Evolutionary conservation across 352 stramenopile species (phyloP).

Genomic region (Nothophytophthora sp.): DNA sequence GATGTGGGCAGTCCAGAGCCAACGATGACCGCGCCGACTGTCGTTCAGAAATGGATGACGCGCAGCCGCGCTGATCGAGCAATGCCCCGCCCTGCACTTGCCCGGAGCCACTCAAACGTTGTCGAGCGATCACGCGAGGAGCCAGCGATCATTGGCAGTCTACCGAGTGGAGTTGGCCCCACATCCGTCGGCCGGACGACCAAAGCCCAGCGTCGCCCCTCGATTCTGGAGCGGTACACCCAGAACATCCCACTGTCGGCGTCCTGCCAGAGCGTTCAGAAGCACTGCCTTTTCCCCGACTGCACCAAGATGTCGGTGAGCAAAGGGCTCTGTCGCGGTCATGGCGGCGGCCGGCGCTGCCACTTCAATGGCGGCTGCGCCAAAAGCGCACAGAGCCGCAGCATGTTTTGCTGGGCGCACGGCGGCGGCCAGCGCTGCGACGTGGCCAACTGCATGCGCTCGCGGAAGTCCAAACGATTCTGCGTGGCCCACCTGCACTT

Average conservation of each 20-base stretch:
- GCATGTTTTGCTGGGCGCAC: slow-evolving; percentile 71
- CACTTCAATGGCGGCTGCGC: slow-evolving; percentile 49
- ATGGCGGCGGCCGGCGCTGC: slow-evolving; percentile 69
- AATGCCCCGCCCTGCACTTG: neutral
- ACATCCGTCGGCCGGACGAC: slow-evolving; percentile 18
- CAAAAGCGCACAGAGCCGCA: slow-evolving; percentile 71
- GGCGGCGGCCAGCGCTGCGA: slow-evolving; percentile 73
- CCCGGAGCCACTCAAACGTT: neutral
- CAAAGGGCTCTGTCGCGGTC: slow-evolving; percentile 60
- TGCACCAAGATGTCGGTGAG: slow-evolving; percentile 75
- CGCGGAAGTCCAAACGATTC: slow-evolving; percentile 64
- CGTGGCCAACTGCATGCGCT: slow-evolving; percentile 60
- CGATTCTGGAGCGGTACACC: slow-evolving; percentile 45
- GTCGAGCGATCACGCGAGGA: slow-evolving; percentile 3
- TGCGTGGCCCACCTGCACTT: slow-evolving; percentile 60
- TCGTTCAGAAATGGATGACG: neutral
- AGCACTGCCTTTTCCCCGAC: slow-evolving; percentile 52
- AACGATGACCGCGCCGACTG: slow-evolving; percentile 1
- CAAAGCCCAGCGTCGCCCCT: slow-evolving; percentile 12
- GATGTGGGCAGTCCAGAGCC: slow-evolving; percentile 3
- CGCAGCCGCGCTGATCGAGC: neutral
- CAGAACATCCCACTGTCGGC: slow-evolving; percentile 40
- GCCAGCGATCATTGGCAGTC: neutral
- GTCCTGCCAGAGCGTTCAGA: slow-evolving; percentile 60
- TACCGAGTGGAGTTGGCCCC: slow-evolving; percentile 8